These are phyloP conservation scores for Cyphellophora europaea DNA, from an alignment of 2,329 filamentous ascomycete species.

Conservation along the genomic window DNA sequence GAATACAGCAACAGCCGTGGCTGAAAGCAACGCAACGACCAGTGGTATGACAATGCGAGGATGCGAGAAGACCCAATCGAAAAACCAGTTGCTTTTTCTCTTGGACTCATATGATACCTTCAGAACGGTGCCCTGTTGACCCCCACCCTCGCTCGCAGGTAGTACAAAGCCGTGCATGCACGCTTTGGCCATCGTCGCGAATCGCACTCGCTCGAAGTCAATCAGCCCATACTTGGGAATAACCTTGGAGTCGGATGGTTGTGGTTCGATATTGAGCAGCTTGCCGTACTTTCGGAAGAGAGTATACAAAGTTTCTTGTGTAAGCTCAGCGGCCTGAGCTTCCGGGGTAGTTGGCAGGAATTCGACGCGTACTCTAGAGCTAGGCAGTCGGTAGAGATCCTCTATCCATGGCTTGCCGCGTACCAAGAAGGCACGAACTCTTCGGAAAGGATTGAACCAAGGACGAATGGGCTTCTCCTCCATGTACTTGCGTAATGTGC, in stretches of 20 bases:
- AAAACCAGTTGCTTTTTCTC: conserved; percentile 66
- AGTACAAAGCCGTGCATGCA: conserved; percentile 82
- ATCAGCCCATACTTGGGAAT: conserved; percentile 70
- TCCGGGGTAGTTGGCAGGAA: conserved; percentile 68
- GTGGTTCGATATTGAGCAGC: conserved; percentile 71
- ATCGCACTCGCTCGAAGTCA: conserved; percentile 63
- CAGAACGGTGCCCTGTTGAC: conserved; percentile 65
- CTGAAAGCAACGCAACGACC: conserved; percentile 70
- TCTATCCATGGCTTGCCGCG: conserved; percentile 87
- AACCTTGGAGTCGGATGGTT: conserved; percentile 78
- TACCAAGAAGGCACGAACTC: conserved; percentile 64
- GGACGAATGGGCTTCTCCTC: conserved; percentile 65
- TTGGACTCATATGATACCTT: conserved; percentile 76
- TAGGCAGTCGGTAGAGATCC: conserved; percentile 77
- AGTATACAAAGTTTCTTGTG: conserved; percentile 77
- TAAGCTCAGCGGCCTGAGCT: conserved; percentile 64
- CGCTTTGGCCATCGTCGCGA: conserved; percentile 81
- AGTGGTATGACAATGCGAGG: conserved; percentile 80
- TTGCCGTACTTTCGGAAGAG: conserved; percentile 87
- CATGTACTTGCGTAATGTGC: conserved; percentile 53
- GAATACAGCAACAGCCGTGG: conserved; percentile 78
- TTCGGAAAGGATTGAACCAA: conserved; percentile 78
- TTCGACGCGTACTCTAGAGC: conserved; percentile 66
- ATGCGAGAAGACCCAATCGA: conserved; percentile 79
- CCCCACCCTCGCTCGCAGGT: conserved; percentile 58